phyloP scores from a whole-genome alignment of 768 basidiomycete genomes.

The Chalciporus pseudorubinellus region DNA sequence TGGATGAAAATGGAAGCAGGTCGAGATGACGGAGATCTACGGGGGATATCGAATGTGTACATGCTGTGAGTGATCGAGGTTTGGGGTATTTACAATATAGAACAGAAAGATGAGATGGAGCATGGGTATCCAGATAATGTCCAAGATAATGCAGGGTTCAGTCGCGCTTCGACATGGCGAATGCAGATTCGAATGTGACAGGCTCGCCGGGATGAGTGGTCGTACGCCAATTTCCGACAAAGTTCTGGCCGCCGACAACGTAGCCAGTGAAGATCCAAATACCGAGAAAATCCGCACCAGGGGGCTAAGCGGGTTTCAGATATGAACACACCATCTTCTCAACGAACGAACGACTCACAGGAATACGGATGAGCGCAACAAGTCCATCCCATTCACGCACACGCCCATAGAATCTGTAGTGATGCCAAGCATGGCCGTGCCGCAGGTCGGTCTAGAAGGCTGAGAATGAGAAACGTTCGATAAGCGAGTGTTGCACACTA shows the following conservation, averaged over 20 bases:
- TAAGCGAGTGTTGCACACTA: neutral
- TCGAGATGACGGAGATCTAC: conserved; percentile 17
- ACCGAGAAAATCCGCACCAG: conserved; percentile 12
- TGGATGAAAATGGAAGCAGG: conserved; percentile 6
- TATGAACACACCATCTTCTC: neutral
- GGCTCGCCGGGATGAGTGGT: conserved; percentile 33
- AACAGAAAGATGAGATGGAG: conserved; percentile 6
- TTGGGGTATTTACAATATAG: conserved; percentile 9
- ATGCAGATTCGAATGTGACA: conserved; percentile 59
- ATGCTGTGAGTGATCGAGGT: conserved; percentile 4
- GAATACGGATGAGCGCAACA: conserved; percentile 48
- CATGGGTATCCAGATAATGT: neutral
- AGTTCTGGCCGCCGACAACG: conserved; percentile 57
- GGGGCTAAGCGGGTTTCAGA: conserved; percentile 14
- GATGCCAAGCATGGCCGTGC: conserved; percentile 49
- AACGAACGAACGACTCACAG: conserved; percentile 19
- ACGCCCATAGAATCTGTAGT: conserved; percentile 49
- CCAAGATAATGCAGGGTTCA: conserved; percentile 6
- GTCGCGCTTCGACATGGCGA: conserved; percentile 54
- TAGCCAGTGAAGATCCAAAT: conserved; percentile 66
- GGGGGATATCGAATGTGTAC: conserved; percentile 7
- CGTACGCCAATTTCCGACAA: conserved; percentile 72
- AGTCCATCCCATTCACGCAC: conserved; percentile 60
- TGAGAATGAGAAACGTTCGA: neutral
- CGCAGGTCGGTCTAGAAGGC: conserved; percentile 44